Evolutionary conservation across 2,329 filamentous ascomycete species (phyloP).

Genomic region (Periconia macrospinosa): DNA sequence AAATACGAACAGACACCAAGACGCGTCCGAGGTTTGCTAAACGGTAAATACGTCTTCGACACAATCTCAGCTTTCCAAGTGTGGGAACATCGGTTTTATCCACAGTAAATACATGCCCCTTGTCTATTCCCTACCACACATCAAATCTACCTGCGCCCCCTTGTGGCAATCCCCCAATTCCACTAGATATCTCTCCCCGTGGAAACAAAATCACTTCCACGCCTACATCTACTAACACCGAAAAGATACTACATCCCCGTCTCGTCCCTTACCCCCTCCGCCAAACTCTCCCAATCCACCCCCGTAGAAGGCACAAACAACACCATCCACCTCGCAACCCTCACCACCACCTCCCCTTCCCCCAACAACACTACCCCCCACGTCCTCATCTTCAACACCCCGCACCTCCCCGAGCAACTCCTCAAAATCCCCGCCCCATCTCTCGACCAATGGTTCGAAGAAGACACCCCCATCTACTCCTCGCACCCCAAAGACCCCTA

Average conservation of each 20-base stretch:
- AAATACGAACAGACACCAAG: constrained; percentile 29
- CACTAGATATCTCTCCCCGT: neutral
- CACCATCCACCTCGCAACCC: constrained; percentile 20
- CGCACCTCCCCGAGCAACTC: constrained; percentile 20
- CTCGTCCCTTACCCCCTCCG: constrained; percentile 18
- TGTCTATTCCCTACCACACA: neutral
- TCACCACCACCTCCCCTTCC: constrained; percentile 20
- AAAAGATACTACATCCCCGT: constrained; percentile 34
- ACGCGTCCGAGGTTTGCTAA: constrained; percentile 36
- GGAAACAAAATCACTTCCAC: neutral
- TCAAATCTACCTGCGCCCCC: neutral
- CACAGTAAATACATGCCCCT: constrained; percentile 26
- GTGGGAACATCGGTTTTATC: constrained; percentile 42
- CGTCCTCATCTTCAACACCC: constrained; percentile 31
- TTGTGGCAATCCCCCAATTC: neutral
- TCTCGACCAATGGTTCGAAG: constrained; percentile 57
- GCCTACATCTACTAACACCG: neutral
- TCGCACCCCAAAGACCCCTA: constrained; percentile 70
- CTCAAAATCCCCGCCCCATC: constrained; percentile 35
- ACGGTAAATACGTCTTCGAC: constrained; percentile 37
- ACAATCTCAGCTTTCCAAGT: constrained; percentile 37
- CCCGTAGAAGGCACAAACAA: constrained; percentile 21
- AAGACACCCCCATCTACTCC: constrained; percentile 61
- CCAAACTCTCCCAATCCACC: constrained; percentile 15
- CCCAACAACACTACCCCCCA: constrained; percentile 21